Base-by-base conservation (phyloP, 1,139 yeast genomes). In the Saccharomyces hybrid region DNA sequence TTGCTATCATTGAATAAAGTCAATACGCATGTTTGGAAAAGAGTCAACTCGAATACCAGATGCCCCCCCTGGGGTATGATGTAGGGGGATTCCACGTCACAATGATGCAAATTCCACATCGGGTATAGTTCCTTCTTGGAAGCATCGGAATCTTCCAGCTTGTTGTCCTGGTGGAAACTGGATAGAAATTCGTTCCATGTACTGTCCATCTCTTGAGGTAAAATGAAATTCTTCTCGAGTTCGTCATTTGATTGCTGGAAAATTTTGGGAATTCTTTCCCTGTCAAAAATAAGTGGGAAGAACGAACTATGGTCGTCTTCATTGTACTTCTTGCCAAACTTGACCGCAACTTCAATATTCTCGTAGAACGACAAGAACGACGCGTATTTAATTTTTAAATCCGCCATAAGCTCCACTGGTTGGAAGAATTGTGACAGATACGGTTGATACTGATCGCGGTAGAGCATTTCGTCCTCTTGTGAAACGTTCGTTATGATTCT, bases 81-180 rank as follows among this genome's bases (percentile, higher is more conserved):
- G 51, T 56, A 66, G 1, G 61, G 64, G 4, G 70, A 59, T 26
- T 56, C 54, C 3, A 68, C 63, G 42, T 67, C 70, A 51, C 69
- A 61, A 51, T 63, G 65, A 41, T 68, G 71, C 9, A 67, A 54
- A 23, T 59, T 48, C 48, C 61, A 62, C 42, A 60, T 59, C 23
- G 62, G 61, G 3, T 49, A 53, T n/a, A 62, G 51, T 9, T 52
- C 54, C 47, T 63, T 63, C 25, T 47, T 28, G 7, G 53, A 55
- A 5, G 59, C 56, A 34, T 58, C 59, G 9, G 48, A 48, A 27
- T 56, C 57, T 4, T 49, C 42, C 7, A 30, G 26, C 20, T 55
- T 57, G 47, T 64, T 69, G 38, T 57, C 61, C 0, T 54, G 52
- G 3, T 56, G 47, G 4, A 9, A 38, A 9, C 11, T 16, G 11